These are phyloP conservation scores for Candida arabinofermentans DNA, from an alignment of 805 yeast species.

Conservation along the genomic window DNA sequence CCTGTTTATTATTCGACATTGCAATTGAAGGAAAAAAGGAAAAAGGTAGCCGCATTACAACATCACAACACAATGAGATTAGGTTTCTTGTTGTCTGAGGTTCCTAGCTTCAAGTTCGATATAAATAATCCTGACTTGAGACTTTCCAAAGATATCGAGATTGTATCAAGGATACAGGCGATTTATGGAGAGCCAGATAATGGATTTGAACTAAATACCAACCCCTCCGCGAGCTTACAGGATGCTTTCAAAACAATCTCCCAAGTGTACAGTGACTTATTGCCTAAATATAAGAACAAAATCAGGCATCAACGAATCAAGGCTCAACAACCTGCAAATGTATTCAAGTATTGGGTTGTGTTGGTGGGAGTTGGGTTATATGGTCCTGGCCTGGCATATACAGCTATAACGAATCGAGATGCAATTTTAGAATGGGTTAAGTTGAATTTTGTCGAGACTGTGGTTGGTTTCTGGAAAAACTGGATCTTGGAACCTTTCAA, in stretches of 20 bases:
- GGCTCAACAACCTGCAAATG: slow-evolving; percentile 36
- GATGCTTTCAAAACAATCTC: slow-evolving; percentile 10
- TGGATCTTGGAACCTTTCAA: slow-evolving; percentile 80
- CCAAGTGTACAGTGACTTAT: slow-evolving; percentile 3
- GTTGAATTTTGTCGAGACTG: slow-evolving; percentile 59
- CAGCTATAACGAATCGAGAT: slow-evolving; percentile 46
- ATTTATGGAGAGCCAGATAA: slow-evolving; percentile 1
- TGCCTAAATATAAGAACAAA: slow-evolving; percentile 5
- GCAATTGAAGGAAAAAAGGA: slow-evolving; percentile 26
- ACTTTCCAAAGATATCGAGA: background rate
- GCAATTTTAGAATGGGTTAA: slow-evolving; percentile 54
- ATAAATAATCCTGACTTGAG: slow-evolving; percentile 1
- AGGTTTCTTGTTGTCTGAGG: slow-evolving; percentile 33
- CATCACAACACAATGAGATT: slow-evolving; percentile 31
- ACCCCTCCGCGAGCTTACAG: slow-evolving; percentile 3
- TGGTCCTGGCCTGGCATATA: slow-evolving; percentile 48
- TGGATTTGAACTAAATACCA: background rate
- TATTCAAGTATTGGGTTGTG: slow-evolving; percentile 57
- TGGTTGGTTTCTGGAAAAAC: slow-evolving; percentile 63
- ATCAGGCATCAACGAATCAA: slow-evolving; percentile 1
- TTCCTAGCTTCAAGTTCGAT: slow-evolving; percentile 26
- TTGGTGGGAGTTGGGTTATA: slow-evolving; percentile 37
- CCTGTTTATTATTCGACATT: slow-evolving; percentile 34
- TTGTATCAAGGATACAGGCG: slow-evolving; percentile 5
- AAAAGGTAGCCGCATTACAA: slow-evolving; percentile 19